Percentiles rank a stretch among this genome's conserved stretches.
phyloP scores from a whole-genome alignment of 345 rosid genomes.

The Eucalyptus pumila region DNA sequence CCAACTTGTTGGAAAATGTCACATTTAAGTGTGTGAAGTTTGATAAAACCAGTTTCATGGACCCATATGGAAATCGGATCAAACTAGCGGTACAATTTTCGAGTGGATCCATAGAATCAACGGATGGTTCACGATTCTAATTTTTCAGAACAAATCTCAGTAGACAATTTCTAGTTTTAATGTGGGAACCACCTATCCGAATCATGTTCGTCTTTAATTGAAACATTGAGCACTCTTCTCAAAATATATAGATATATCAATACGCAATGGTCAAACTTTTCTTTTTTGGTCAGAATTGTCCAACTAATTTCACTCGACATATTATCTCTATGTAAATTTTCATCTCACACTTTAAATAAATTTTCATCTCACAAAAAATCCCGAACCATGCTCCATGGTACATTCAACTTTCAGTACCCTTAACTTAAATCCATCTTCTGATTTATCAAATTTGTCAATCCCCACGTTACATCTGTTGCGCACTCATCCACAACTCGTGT shows the following conservation, averaged over 20 bases:
- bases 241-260: fast-evolving
- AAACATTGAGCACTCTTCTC: neutral
- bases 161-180: fast-evolving
- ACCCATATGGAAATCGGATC: fast-evolving
- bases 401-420: fast-evolving
- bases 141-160: fast-evolving
- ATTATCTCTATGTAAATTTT: neutral
- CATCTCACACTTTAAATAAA: neutral
- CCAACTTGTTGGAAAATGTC: too few species aligned
- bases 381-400: fast-evolving
- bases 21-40: too few species aligned
- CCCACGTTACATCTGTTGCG: neutral
- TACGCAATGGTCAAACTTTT: fast-evolving
- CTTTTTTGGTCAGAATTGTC: too few species aligned
- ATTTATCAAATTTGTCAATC: neutral
- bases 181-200: fast-evolving
- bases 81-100: fast-evolving
- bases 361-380: neutral
- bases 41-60: fast-evolving
- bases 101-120: fast-evolving
- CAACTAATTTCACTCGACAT: neutral
- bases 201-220: fast-evolving
- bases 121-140: fast-evolving
- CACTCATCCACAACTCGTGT: neutral
- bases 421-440: neutral